phyloP scores from a whole-genome alignment of 306 rosid species.

The Cicer arietinum region DNA sequence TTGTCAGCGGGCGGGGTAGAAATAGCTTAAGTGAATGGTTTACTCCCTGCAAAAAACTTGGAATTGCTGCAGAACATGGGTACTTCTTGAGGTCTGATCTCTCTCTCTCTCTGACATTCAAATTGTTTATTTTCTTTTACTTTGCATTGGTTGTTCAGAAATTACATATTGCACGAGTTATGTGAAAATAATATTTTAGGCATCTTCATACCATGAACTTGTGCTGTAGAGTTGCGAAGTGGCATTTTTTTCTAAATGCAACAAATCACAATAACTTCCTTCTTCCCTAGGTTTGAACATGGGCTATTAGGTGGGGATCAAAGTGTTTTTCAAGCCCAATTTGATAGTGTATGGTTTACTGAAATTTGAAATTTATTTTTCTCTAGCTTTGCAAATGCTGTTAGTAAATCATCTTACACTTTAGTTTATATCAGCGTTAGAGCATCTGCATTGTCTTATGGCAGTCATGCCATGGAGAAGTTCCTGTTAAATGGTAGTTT shows the following conservation, averaged over 20 bases:
- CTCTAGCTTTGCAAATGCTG: conserved; percentile 13
- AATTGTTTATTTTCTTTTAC: conserved; percentile 11
- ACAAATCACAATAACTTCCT: conserved; percentile 15
- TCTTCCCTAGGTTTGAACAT: conserved; percentile 12
- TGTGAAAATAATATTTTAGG: conserved; percentile 19
- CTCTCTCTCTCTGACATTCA: conserved; percentile 9
- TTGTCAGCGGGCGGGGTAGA: conserved; percentile 83
- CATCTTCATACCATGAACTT: conserved; percentile 12
- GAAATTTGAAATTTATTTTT: conserved; percentile 11
- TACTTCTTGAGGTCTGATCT: conserved; percentile 68
- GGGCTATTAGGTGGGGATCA: not conserved
- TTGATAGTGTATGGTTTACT: conserved; percentile 8
- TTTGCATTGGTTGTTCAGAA: conserved; percentile 6
- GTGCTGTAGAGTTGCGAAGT: conserved; percentile 1
- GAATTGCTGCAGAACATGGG: conserved; percentile 89
- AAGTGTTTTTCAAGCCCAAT: conserved; percentile 25
- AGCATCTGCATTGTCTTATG: conserved; percentile 7
- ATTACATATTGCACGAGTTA: conserved; percentile 20
- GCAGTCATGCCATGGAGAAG: conserved; percentile 17
- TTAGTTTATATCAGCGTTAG: conserved; percentile 13
- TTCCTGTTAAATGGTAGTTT: conserved; percentile 2
- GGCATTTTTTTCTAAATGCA: conserved; percentile 13
- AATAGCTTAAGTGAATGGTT: conserved; percentile 74
- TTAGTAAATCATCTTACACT: conserved; percentile 19
- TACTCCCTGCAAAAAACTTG: conserved; percentile 66